Base-by-base conservation (phyloP, 768 basidiomycete species). In the Psilocybe sp. region DNA sequence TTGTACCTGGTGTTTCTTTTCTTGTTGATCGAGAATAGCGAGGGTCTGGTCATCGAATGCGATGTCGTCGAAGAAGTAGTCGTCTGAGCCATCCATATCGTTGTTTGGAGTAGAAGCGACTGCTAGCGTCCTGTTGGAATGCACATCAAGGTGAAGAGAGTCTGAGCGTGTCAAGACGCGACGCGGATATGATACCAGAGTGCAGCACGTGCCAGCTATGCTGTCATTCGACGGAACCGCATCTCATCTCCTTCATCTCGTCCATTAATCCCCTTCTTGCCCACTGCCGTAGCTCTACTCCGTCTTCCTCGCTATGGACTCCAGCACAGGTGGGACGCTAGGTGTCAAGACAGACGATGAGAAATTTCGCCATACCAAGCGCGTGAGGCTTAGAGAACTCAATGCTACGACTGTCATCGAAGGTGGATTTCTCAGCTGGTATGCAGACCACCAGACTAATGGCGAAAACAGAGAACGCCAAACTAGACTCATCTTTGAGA, bases 401-500 rank as follows among this genome's bases (percentile, higher is more conserved):
- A 89, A 89, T 63, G 53, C 67, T 16, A 73, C 68, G n/a, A 69
- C 72, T 45, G 65, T 65, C 44, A 65, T 69, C n/a, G 69, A 72
- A 75, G 81, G 84, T 77, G 47, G 54, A 70, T 68, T 19, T 3
- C 13, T 49, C 46, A 18, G 43, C 38, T 50, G 43, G 36, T 42
- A 46, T 34, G 35, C 12, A 37, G 41, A 40, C 20, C 35, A 36
- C 40, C 50, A 13, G 52, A 15, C 44, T 54, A 32, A 23, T 32
- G 15, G 40, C 40, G 44, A 52, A 35, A 46, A 49, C 54, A 92
- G 92, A 87, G 64, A 73, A 81, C 9, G 73, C 80, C 16, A 93
- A 84, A 64, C 76, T 94, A 18, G 97, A 98, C 68, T 93, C 97
- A 3, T 98, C 97, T 39, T 70, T 99, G 50, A 98, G 92, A 71